Evolutionary conservation across 208 protist species (phyloP).

Genomic region (Acanthamoeba culbertsoni): DNA sequence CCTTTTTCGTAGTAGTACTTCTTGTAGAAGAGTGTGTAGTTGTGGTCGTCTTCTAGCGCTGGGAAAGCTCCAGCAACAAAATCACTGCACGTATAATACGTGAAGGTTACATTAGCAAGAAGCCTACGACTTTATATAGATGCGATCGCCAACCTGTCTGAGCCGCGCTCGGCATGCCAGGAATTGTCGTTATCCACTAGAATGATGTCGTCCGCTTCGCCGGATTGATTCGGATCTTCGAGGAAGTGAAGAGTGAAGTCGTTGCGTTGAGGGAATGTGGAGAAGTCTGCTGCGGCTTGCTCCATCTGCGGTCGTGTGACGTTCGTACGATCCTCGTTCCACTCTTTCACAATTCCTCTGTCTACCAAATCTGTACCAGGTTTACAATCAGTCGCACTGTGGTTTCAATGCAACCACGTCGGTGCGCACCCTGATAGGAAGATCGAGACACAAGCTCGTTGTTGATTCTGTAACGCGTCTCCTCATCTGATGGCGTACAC

Average conservation of each 20-base stretch:
- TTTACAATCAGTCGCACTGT: neutral
- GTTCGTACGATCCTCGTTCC: neutral
- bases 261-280: neutral
- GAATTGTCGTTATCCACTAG: neutral
- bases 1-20: constrained; percentile 42
- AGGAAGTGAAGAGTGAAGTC: neutral
- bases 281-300: neutral
- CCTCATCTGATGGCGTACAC: neutral
- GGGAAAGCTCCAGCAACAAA: neutral
- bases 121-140: neutral
- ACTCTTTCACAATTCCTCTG: constrained; percentile 6
- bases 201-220: neutral
- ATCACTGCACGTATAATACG: neutral
- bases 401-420: neutral
- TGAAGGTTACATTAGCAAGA: neutral
- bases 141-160: neutral
- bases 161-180: neutral
- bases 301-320: neutral
- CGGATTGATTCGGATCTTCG: neutral
- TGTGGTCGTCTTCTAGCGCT: constrained; percentile 12
- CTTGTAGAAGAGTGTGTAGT: constrained; percentile 47
- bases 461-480: neutral
- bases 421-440: neutral
- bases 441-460: neutral
- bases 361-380: neutral